Percentiles rank a stretch among this genome's conserved stretches.
These are phyloP conservation scores for Isatis lusitanica DNA, from an alignment of 441 rosid species.

Conservation along the genomic window DNA sequence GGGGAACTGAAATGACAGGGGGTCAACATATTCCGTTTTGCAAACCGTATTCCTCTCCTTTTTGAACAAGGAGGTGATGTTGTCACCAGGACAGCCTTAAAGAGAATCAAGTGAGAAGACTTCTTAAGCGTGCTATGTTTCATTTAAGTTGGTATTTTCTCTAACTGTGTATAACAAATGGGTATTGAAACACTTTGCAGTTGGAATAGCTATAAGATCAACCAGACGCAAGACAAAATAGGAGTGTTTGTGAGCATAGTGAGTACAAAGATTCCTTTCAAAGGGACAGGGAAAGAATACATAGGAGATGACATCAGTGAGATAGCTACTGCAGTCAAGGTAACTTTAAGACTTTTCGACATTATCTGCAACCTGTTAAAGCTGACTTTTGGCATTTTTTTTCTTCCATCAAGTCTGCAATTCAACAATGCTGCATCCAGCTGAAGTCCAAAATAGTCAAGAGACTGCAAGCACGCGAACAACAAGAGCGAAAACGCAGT, in stretches of 20 bases:
- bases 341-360: constrained; percentile 27
- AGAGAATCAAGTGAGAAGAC: constrained; percentile 87
- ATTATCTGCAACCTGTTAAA: constrained; percentile 22
- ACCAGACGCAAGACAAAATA: constrained; percentile 85
- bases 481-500: constrained; percentile 89
- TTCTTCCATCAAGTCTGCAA: constrained; percentile 59
- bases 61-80: constrained; percentile 99
- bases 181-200: constrained; percentile 43
- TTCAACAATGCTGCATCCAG: constrained; percentile 96
- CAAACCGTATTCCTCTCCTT: constrained; percentile 94
- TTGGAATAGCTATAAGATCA: constrained; percentile 94
- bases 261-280: constrained; percentile 96
- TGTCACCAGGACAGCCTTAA: constrained; percentile 88
- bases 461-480: constrained; percentile 91
- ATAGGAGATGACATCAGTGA: constrained; percentile 96
- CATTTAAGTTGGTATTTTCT: background rate
- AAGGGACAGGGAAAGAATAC: constrained; percentile 97
- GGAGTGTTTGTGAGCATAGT: constrained; percentile 96
- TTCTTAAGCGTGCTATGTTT: background rate
- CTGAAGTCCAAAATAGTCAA: constrained; percentile 83
- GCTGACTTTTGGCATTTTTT: constrained; percentile 11
- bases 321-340: constrained; percentile 95
- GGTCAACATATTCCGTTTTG: constrained; percentile 89
- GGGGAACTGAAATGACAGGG: constrained; percentile 54
- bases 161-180: background rate